Conservation (phyloP, 768 basidiomycete genomes). For the Trametes cingulata region DNA sequence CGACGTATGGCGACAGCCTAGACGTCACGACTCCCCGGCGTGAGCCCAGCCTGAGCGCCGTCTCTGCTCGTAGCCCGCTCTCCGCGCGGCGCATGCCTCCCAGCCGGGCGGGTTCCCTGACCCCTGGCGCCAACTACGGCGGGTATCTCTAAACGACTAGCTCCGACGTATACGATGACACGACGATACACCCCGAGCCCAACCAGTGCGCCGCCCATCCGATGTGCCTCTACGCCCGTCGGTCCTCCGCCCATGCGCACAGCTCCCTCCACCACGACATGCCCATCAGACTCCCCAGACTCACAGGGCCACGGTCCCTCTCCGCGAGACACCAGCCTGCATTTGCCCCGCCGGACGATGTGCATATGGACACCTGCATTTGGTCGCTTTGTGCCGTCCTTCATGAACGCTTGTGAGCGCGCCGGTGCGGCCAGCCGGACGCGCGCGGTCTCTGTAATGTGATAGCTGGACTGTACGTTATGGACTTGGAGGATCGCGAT, state of each 20-base stretch:
- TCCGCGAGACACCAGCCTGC: too few species aligned
- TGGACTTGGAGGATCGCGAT: conserved; percentile 15
- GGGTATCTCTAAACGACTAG: conserved; percentile 6
- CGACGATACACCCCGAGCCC: background rate
- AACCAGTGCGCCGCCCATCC: too few species aligned
- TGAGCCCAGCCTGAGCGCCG: conserved; percentile 10
- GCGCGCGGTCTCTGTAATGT: conserved; percentile 15
- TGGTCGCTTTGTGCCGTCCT: conserved; percentile 4
- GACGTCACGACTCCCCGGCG: conserved; percentile 8
- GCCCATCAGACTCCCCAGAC: background rate
- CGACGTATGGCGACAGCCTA: conserved; percentile 14
- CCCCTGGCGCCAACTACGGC: background rate
- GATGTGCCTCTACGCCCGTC: background rate
- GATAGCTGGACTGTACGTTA: conserved; percentile 24
- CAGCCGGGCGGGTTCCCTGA: conserved; percentile 10
- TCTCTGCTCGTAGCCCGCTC: conserved; percentile 7
- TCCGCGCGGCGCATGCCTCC: conserved; percentile 12
- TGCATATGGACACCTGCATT: background rate
- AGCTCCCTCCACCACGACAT: background rate
- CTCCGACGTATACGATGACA: background rate
- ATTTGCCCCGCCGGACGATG: background rate
- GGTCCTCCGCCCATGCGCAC: background rate
- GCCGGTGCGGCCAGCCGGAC: conserved; percentile 8
- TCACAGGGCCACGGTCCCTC: background rate
- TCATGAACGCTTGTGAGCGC: background rate